A percentile compares a stretch with the other conserved stretches of the same genome.
Evolutionary conservation across 306 rosid species (phyloP).

Genomic region (Parietaria judaica): DNA sequence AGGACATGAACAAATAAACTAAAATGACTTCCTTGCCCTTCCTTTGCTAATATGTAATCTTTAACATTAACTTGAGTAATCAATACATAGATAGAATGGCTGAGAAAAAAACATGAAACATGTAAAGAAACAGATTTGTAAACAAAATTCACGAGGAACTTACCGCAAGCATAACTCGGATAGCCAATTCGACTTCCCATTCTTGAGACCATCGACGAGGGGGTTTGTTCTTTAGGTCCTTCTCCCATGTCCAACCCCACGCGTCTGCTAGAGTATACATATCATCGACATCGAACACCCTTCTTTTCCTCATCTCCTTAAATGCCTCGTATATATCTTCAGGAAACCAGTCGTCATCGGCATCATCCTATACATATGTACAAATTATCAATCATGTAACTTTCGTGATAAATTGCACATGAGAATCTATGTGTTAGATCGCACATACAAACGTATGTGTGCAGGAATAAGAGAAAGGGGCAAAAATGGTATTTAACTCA

Average conservation of each 20-base stretch:
- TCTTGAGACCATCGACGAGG: slow-evolving; percentile 89
- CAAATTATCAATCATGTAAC: slow-evolving; percentile 6
- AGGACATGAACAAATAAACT: too few species aligned
- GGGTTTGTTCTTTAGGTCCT: slow-evolving; percentile 54
- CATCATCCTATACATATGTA: slow-evolving; percentile 68
- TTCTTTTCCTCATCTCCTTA: slow-evolving; percentile 75
- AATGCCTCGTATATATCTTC: slow-evolving; percentile 78
- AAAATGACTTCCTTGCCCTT: too few species aligned
- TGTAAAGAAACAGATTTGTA: slow-evolving; percentile 5
- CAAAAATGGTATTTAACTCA: too few species aligned
- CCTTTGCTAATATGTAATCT: too few species aligned
- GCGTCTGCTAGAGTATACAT: slow-evolving; percentile 94
- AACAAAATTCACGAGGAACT: slow-evolving; percentile 24
- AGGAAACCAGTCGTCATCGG: slow-evolving; percentile 94
- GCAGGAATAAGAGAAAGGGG: too few species aligned
- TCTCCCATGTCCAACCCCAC: slow-evolving; percentile 99
- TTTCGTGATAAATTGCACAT: neutral
- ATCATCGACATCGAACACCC: slow-evolving; percentile 77
- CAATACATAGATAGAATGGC: too few species aligned
- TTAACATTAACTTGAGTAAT: too few species aligned
- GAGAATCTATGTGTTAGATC: too few species aligned
- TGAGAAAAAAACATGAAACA: neutral
- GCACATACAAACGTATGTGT: too few species aligned
- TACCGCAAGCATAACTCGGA: slow-evolving; percentile 75
- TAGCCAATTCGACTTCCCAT: slow-evolving; percentile 88